Base-by-base conservation (phyloP, 31 red algal species). In the Porphyra umbilicalis region DNA sequence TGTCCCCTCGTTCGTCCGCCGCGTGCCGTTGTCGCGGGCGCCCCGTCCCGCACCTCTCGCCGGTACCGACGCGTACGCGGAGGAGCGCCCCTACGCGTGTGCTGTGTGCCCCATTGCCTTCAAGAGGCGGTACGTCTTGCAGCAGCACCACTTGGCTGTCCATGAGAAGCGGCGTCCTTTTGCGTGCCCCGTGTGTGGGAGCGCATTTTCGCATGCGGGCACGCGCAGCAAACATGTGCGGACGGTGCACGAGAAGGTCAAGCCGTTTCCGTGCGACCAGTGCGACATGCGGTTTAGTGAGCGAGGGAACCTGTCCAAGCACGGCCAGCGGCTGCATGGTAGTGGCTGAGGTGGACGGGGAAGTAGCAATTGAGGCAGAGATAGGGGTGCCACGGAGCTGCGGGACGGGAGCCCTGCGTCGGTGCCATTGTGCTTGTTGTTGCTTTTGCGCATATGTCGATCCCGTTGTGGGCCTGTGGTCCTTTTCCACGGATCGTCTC, bases 231-330 rank as follows among this genome's bases (percentile, higher is more conserved):
- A 88, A 86, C 91, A 93, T 76, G 79, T 85, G 44, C 79, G 85
- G 68, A 83, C 85, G 20, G 91, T 93, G 75, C 91, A 93, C 75
- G 82, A 93, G 38, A 93, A 93, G 77, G 83, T 93, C 75, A 13
- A 86, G 29, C 91, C 85, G 42, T 93, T 93, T 36, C 42, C 78
- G 35, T 93, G 91, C 46, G 85, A 93, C 34, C 38, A 78, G 77
- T 93, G 91, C 40, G 35, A 75, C 33, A 86, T 83, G 33, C 88
- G 85, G 78, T 93, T 93, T 80, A 88, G 91, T 83, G 88, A 86
- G 91, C 40, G 91, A 11, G 91, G 91, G 9, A 86, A 88, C 78
- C 80, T 93, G 33, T 88, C 88, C 83, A 93, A 93, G 75, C 91
- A 93, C 75, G 67, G 82, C 32, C 80, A 82, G 79, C 85, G 85